Evolutionary conservation across 495 filamentous ascomycete species (phyloP), one percentile per base, ranked within the genome.

Genomic region (Trypethelium eluteriae): DNA sequence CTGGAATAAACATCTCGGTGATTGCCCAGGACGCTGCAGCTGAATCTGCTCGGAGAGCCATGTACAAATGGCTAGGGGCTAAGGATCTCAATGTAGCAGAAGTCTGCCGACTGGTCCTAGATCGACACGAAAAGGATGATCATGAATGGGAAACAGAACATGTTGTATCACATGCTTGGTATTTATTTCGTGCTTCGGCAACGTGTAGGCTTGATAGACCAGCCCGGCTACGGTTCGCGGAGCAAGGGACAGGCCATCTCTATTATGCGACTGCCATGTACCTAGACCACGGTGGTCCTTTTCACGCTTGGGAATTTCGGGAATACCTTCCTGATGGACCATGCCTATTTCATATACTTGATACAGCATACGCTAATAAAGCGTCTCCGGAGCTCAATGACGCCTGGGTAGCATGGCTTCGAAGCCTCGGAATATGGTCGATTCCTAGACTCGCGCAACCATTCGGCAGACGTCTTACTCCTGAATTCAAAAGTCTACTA

Each of bases 1-100:
- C 35, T 61, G 65, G 65, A 9, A 62, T 66, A 25, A 62, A 62
- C 39, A 32, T 66, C 12, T 14, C 18, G 2, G 38, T 66, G 34
- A 61, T 66, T 18, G 65, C 16, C 38, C 11, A 12, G 10, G 38
- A 61, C 14, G 65, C 65, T 9, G 25, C 53, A 3, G 2, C 4
- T 18, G 53, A 66, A 25, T 18, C 11, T 18, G 6, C 12, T 14
- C 64, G 64, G 0, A 12, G 49, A 18, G 49, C 9, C 14, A 11
- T 53, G 10, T 53, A 53, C 49, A 5, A 53, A 18, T 53, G 35
- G 16, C 38, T 65, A 11, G 64, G 64, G 12, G 64, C 64, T 14
- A 32, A 38, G 1, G 39, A 53, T 10, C 9, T 65, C 36, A 50
- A 16, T 25, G 32, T 57, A 53, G 9, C 39, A 16, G 35, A 65